Conservation (phyloP, 2,329 filamentous ascomycete species). For the Penicillium nordicum region DNA sequence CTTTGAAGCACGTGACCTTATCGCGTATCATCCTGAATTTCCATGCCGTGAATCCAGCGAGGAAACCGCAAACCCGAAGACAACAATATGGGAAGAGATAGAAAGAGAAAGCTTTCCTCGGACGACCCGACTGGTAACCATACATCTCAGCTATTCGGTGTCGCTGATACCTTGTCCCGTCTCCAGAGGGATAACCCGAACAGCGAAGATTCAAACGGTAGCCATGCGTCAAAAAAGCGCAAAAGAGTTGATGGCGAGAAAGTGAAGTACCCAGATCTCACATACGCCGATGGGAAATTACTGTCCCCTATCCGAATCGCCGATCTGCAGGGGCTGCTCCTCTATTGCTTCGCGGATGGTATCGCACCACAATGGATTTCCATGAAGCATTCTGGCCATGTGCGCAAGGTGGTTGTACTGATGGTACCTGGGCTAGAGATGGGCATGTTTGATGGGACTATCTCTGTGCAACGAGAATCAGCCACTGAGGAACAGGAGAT, state of each 20-base stretch:
- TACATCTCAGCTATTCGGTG: slow-evolving; percentile 24
- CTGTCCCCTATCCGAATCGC: slow-evolving; percentile 55
- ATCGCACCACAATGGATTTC: slow-evolving; percentile 62
- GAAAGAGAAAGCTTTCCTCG: slow-evolving; percentile 37
- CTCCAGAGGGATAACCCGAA: slow-evolving; percentile 23
- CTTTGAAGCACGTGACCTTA: not conserved
- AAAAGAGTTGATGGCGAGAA: slow-evolving; percentile 41
- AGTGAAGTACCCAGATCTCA: slow-evolving; percentile 52
- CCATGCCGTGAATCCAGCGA: not conserved
- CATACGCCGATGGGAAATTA: slow-evolving; percentile 53
- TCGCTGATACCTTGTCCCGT: slow-evolving; percentile 33
- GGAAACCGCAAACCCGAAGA: not conserved
- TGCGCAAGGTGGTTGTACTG: slow-evolving; percentile 75
- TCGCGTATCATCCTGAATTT: slow-evolving; percentile 17
- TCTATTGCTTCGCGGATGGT: slow-evolving; percentile 62
- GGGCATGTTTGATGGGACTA: slow-evolving; percentile 73
- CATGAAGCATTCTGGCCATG: slow-evolving; percentile 53
- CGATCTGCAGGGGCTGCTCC: slow-evolving; percentile 56
- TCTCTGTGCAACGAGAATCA: slow-evolving; percentile 39
- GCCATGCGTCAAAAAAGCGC: slow-evolving; percentile 18
- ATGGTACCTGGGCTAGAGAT: slow-evolving; percentile 91
- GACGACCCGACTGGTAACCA: slow-evolving; percentile 21
- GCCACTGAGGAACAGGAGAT: slow-evolving; percentile 2
- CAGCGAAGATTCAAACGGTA: slow-evolving; percentile 3
- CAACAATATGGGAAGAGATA: slow-evolving; percentile 22